phyloP scores from a whole-genome alignment of 805 yeast genomes.

The Nadsonia fulvescens region DNA sequence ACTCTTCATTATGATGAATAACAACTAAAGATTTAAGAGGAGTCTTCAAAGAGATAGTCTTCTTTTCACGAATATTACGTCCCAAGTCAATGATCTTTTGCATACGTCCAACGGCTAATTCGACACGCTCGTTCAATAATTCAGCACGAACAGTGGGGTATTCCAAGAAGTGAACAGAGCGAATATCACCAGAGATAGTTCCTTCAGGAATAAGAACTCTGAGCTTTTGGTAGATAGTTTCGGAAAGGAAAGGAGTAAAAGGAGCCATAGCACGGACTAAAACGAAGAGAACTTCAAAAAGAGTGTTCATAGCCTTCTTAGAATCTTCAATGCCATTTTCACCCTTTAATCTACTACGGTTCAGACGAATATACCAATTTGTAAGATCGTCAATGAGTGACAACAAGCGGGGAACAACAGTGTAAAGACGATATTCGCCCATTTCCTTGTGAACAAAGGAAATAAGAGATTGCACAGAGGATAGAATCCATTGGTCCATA shows the following conservation, averaged over 20 bases:
- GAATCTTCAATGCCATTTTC: slow-evolving; percentile 77
- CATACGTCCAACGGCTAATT: slow-evolving; percentile 83
- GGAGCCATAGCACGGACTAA: slow-evolving; percentile 96
- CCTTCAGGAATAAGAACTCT: slow-evolving; percentile 28
- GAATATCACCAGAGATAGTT: slow-evolving; percentile 34
- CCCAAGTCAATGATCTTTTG: slow-evolving; percentile 93
- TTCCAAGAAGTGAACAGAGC: slow-evolving; percentile 87
- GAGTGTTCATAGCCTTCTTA: slow-evolving; percentile 69
- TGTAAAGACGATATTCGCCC: slow-evolving; percentile 76
- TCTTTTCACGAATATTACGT: slow-evolving; percentile 92
- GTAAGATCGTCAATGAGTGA: slow-evolving; percentile 85
- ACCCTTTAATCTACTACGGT: slow-evolving; percentile 96
- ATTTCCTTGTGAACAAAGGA: slow-evolving; percentile 77
- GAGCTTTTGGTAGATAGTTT: slow-evolving; percentile 67
- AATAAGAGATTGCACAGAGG: slow-evolving; percentile 86
- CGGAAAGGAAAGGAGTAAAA: slow-evolving; percentile 91
- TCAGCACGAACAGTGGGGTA: slow-evolving; percentile 75
- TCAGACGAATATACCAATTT: slow-evolving; percentile 97
- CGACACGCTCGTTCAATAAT: slow-evolving; percentile 54
- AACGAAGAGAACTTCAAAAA: slow-evolving; percentile 77
- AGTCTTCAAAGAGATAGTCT: slow-evolving; percentile 79
- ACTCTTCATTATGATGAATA: slow-evolving; percentile 58
- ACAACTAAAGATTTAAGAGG: slow-evolving; percentile 82
- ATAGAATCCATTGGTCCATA: slow-evolving; percentile 95
- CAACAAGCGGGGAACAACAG: slow-evolving; percentile 87